A percentile compares a stretch with the other conserved stretches of the same genome.
These are phyloP conservation scores for Hemileia vastatrix DNA, from an alignment of 1,284 basidiomycete genomes.

Conservation along the genomic window DNA sequence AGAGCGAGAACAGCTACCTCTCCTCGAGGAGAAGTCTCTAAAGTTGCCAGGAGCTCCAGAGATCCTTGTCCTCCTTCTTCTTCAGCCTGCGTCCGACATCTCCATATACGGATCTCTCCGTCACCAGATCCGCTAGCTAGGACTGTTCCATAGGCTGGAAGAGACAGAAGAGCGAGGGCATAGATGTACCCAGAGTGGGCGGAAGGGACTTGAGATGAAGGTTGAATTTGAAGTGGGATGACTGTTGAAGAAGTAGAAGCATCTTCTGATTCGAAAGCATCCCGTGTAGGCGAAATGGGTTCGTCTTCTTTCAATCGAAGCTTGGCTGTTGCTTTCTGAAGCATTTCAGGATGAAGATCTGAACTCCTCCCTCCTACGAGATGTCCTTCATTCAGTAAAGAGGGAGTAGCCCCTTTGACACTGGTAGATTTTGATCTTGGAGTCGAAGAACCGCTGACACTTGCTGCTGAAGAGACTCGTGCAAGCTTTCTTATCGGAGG, in stretches of 20 bases:
- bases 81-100: constrained; percentile 13
- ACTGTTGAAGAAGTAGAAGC: constrained; percentile 25
- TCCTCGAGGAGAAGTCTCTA: constrained; percentile 29
- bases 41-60: constrained; percentile 27
- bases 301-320: neutral
- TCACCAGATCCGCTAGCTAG: constrained; percentile 38
- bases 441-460: neutral
- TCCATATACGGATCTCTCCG: constrained; percentile 38
- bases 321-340: constrained; percentile 1
- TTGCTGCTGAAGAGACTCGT: too few relatives aligned
- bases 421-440: neutral
- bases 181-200: constrained; percentile 41
- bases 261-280: constrained; percentile 1
- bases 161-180: constrained; percentile 27
- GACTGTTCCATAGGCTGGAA: constrained; percentile 10
- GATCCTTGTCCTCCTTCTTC: neutral
- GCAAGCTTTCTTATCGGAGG: too few relatives aligned
- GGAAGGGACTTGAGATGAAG: constrained; percentile 27
- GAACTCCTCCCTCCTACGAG: neutral
- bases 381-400: neutral
- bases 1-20: constrained; percentile 36
- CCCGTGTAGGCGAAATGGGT: neutral
- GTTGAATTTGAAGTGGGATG: constrained; percentile 26
- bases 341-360: neutral
- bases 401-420: neutral